Evolutionary conservation across 1,139 yeast genomes (phyloP).

Genomic region (Candida sp.): DNA sequence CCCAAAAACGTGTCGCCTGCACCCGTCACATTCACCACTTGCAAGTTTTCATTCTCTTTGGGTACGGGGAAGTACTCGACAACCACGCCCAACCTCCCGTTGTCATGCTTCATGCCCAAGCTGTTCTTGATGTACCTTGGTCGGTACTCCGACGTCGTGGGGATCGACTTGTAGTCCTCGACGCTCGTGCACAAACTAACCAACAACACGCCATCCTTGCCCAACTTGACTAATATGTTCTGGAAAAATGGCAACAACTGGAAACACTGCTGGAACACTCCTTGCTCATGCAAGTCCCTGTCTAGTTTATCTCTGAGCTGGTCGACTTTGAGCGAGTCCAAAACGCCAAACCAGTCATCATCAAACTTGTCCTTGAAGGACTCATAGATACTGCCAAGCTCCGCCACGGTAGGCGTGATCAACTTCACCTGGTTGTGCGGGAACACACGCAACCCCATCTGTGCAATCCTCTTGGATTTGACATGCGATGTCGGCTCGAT

Average conservation of each 20-base stretch:
- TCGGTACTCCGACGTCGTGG: conserved; percentile 35
- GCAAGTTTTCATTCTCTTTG: conserved; percentile 27
- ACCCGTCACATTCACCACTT: conserved; percentile 63
- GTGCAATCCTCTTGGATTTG: conserved; percentile 51
- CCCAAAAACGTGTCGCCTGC: conserved; percentile 80
- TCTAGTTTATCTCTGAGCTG: conserved; percentile 46
- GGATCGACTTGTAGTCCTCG: conserved; percentile 35
- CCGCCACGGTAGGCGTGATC: conserved; percentile 72
- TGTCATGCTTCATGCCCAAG: conserved; percentile 16
- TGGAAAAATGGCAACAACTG: conserved; percentile 76
- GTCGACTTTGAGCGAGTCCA: conserved; percentile 64
- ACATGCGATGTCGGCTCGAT: conserved; percentile 81
- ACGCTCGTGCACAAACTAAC: conserved; percentile 37
- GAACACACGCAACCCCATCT: conserved; percentile 26
- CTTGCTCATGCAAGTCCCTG: conserved; percentile 34
- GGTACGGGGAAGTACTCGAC: conserved; percentile 69
- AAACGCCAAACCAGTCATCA: conserved; percentile 76
- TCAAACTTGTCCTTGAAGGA: conserved; percentile 48
- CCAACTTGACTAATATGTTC: conserved; percentile 69
- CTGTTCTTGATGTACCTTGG: conserved; percentile 28
- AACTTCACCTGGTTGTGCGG: conserved; percentile 42
- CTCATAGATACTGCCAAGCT: conserved; percentile 57
- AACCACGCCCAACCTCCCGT: conserved; percentile 47
- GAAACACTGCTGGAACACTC: conserved; percentile 70
- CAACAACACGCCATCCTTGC: conserved; percentile 63